A percentile compares a stretch with the other conserved stretches of the same genome.
phyloP scores from a whole-genome alignment of 2,329 filamentous ascomycete species.

The Biscogniauxia mediterranea region DNA sequence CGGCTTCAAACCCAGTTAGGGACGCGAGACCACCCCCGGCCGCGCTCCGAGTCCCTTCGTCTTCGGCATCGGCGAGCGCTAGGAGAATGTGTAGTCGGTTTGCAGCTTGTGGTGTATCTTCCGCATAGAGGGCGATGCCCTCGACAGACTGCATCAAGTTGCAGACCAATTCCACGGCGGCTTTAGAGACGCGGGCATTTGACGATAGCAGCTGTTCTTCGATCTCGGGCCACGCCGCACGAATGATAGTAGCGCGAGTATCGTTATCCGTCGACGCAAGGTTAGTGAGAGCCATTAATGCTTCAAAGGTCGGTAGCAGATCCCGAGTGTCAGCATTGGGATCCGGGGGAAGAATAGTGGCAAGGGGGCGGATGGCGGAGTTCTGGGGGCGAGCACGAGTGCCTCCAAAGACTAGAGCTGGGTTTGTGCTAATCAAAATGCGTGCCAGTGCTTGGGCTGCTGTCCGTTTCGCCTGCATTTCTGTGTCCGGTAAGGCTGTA shows the following conservation, averaged over 20 bases:
- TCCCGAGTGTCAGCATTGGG: conserved; percentile 65
- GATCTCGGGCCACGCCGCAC: conserved; percentile 69
- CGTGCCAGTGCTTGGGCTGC: conserved; percentile 80
- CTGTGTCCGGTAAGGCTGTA: conserved; percentile 57
- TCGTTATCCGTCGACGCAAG: conserved; percentile 77
- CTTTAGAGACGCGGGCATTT: conserved; percentile 75
- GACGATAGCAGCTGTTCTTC: conserved; percentile 81
- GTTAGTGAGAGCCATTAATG: conserved; percentile 89
- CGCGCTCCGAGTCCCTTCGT: conserved; percentile 73
- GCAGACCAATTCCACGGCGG: conserved; percentile 84
- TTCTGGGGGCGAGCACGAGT: conserved; percentile 70
- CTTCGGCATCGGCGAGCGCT: conserved; percentile 83
- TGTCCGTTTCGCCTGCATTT: conserved; percentile 48
- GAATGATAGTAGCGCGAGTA: conserved; percentile 67
- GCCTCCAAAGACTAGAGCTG: conserved; percentile 77
- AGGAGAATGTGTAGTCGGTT: conserved; percentile 80
- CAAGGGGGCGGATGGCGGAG: conserved; percentile 79
- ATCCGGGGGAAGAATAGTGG: conserved; percentile 69
- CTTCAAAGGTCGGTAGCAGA: conserved; percentile 85
- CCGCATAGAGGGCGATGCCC: conserved; percentile 67
- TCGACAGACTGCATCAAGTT: conserved; percentile 75
- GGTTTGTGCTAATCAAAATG: conserved; percentile 84
- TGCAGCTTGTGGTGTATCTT: conserved; percentile 63
- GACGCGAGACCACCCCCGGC: conserved; percentile 87
- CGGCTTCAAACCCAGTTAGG: conserved; percentile 74